Conservation (phyloP, 495 filamentous ascomycete genomes). For the Penicillium macrosclerotiorum region DNA sequence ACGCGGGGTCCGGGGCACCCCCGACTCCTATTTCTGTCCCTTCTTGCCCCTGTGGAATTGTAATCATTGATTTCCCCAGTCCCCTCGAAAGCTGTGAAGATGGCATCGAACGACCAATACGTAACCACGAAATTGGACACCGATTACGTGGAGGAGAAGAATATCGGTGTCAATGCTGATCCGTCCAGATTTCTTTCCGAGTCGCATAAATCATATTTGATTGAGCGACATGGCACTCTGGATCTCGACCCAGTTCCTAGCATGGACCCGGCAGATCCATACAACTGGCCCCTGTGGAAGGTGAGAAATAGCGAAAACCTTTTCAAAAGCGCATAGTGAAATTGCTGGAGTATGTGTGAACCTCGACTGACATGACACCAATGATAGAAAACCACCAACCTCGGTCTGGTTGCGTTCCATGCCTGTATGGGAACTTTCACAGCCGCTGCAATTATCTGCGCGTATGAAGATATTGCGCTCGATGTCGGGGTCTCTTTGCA, state of each 20-base stretch:
- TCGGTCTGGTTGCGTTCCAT: slow-evolving; percentile 54
- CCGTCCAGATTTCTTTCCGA: slow-evolving; percentile 23
- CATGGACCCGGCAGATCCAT: slow-evolving; percentile 49
- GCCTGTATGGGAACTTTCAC: slow-evolving; percentile 58
- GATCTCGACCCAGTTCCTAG: slow-evolving; percentile 53
- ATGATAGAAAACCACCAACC: slow-evolving; percentile 49
- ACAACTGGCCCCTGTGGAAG: slow-evolving; percentile 55
- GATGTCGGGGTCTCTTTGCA: slow-evolving; percentile 45
- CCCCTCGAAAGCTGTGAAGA: slow-evolving; percentile 1
- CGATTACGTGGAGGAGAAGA: slow-evolving; percentile 29
- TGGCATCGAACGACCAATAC: slow-evolving; percentile 3
- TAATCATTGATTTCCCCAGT: no score
- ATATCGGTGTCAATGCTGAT: slow-evolving; percentile 6
- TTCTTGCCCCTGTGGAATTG: background rate
- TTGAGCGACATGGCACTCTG: slow-evolving; percentile 52
- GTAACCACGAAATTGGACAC: slow-evolving; percentile 9
- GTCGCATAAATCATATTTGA: slow-evolving; percentile 45
- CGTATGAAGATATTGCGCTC: slow-evolving; percentile 45
- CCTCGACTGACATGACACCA: background rate
- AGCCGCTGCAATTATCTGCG: slow-evolving; percentile 52
- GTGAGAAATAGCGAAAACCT: slow-evolving; percentile 18
- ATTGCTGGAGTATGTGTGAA: background rate
- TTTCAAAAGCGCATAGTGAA: background rate
- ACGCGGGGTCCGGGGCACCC: slow-evolving; percentile 4
- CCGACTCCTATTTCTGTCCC: slow-evolving; percentile 1